Evolutionary conservation across 208 protist genomes (phyloP), one percentile per base, ranked within the genome.

Genomic region (Balamuthia mandrillaris): DNA sequence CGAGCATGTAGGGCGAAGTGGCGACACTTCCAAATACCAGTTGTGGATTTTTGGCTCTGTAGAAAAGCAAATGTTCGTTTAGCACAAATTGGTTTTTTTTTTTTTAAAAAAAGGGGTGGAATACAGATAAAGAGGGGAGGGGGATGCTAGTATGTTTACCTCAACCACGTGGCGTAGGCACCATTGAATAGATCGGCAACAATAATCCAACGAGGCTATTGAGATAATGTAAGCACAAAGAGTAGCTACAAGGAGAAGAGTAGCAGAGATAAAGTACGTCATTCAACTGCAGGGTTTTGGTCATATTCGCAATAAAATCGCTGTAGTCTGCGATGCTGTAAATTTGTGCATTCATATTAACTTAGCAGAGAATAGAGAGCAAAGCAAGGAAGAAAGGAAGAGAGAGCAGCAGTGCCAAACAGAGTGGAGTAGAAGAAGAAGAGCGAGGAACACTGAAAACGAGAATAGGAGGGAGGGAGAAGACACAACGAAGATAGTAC

Each of bases 141-240:
- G n/a, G n/a, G n/a, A n/a, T n/a, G n/a, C n/a, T n/a, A n/a, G n/a
- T n/a, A n/a, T n/a, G n/a, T n/a, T 9, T 45, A 3, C 27, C 75
- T 33, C 52, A 82, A 35, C 75, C 75, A 82, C 21, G 54, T 65
- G 39, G 75, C 75, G 24, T 54, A 65, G 3, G 51, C 49, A 12
- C 75, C 75, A 35, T 82, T 52, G 16, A 66, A 82, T 14, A 82
- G 51, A 24, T 82, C 75, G 7, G 51, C 75, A 45, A 82, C 51
- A n/a, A 82, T 52, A 14, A 82, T 33, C 75, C 75, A 82, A 0
- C 75, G 49, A 9, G 75, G 60, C 75, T 82, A 35, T 60, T 24
- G 3, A 60, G 42, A 5, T 12, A 12, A 4, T 18, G 49, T n/a
- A 56, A 9, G 0, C 14, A 3, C 51, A 5, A 79, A 3, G 31